These are phyloP conservation scores for Colletotrichum scovillei DNA, from an alignment of 2,329 filamentous ascomycete species.

Conservation along the genomic window DNA sequence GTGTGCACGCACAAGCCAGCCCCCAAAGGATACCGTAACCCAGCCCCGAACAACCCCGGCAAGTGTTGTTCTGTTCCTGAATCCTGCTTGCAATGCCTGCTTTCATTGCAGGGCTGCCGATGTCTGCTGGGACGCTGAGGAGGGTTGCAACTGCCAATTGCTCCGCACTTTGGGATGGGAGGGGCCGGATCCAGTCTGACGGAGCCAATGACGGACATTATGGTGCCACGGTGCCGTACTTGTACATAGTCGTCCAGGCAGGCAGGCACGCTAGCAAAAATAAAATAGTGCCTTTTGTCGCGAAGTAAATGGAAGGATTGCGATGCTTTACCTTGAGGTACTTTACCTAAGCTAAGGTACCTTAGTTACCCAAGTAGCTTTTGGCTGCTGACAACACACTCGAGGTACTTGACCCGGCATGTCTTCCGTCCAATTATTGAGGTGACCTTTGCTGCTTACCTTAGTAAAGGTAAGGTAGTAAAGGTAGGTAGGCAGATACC, in stretches of 20 bases:
- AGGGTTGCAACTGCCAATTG: background rate
- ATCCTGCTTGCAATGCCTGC: constrained; percentile 9
- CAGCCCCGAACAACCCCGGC: constrained; percentile 7
- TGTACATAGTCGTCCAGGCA: background rate
- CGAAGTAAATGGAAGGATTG: background rate
- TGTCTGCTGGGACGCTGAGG: background rate
- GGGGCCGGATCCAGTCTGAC: constrained; percentile 26
- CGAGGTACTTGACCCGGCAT: background rate
- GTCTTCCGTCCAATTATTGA: background rate
- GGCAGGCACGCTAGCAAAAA: constrained; percentile 3
- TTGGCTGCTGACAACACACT: background rate
- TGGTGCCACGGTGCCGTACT: background rate
- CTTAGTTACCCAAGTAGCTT: background rate
- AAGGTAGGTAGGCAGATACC: no score
- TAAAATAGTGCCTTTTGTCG: no score
- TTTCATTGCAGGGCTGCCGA: constrained; percentile 27
- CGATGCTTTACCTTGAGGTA: background rate
- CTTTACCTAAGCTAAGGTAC: no score
- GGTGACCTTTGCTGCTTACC: no score
- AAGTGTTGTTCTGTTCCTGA: constrained; percentile 23
- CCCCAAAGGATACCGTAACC: background rate
- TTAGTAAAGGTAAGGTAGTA: no score
- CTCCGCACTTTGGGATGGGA: background rate
- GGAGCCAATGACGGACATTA: constrained; percentile 25
- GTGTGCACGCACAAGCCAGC: background rate